These are phyloP conservation scores for Breynia disticha DNA, from an alignment of 441 rosid species.

Conservation along the genomic window DNA sequence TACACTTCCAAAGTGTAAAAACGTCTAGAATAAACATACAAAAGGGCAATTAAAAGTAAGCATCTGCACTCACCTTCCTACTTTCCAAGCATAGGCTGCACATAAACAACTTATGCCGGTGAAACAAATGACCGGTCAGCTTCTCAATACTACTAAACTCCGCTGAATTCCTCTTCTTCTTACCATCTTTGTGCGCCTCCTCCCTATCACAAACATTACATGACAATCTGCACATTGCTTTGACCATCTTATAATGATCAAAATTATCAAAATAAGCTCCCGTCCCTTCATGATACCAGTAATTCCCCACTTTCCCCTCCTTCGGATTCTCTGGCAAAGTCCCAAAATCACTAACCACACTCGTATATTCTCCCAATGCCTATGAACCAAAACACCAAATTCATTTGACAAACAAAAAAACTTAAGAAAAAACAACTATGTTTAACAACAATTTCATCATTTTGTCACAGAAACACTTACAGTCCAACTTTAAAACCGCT, in stretches of 20 bases:
- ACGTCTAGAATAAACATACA: too few species aligned
- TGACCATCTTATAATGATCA: slow-evolving; percentile 89
- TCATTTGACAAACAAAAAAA: not conserved
- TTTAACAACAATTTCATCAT: too few species aligned
- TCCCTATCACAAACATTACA: slow-evolving; percentile 60
- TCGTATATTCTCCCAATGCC: slow-evolving; percentile 91
- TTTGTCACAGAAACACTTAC: too few species aligned
- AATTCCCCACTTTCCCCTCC: slow-evolving; percentile 64
- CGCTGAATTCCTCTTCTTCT: slow-evolving; percentile 30
- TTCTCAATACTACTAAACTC: slow-evolving; percentile 77
- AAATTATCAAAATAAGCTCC: slow-evolving; percentile 75
- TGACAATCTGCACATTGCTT: slow-evolving; percentile 94
- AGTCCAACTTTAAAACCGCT: too few species aligned
- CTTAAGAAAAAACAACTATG: too few species aligned
- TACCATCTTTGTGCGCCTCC: slow-evolving; percentile 47
- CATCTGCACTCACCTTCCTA: slow-evolving; percentile 46
- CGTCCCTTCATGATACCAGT: slow-evolving; percentile 86
- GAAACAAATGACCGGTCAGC: slow-evolving; percentile 85
- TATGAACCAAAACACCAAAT: slow-evolving; percentile 13
- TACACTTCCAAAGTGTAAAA: too few species aligned
- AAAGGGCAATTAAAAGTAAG: too few species aligned
- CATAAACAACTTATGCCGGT: slow-evolving; percentile 68
- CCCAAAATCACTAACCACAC: slow-evolving; percentile 78
- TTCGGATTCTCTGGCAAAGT: slow-evolving; percentile 61
- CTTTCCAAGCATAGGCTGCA: slow-evolving; percentile 89